Evolutionary conservation across 257 asterid species (phyloP).

Genomic region (Echium plantagineum): DNA sequence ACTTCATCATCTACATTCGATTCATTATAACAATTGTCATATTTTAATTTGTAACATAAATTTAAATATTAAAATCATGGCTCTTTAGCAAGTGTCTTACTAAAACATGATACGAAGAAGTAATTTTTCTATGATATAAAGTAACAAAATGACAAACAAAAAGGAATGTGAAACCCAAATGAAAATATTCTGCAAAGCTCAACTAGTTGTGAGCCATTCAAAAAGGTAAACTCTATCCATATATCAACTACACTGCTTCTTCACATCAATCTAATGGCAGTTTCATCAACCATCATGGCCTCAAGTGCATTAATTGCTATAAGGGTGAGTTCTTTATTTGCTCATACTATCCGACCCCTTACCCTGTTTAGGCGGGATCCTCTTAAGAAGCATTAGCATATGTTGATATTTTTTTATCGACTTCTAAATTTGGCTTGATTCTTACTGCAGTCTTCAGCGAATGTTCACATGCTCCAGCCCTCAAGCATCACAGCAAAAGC

Average conservation of each 20-base stretch:
- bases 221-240: slow-evolving; percentile 16
- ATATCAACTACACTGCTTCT: slow-evolving; percentile 13
- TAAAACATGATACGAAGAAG: no score
- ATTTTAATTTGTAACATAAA: no score
- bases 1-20: no score
- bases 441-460: slow-evolving; percentile 4
- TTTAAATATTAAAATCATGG: no score
- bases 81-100: no score
- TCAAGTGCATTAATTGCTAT: slow-evolving; percentile 24
- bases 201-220: slow-evolving; percentile 17
- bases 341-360: background rate
- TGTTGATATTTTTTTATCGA: background rate
- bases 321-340: slow-evolving; percentile 17
- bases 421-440: background rate
- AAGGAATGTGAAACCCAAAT: no score
- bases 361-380: no score
- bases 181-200: background rate
- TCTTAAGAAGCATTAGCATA: no score
- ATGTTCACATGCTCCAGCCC: slow-evolving; percentile 17
- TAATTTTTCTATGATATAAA: no score
- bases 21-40: no score
- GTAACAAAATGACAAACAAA: no score
- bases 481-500: slow-evolving; percentile 21
- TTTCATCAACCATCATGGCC: slow-evolving; percentile 31
- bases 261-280: slow-evolving; percentile 35